phyloP scores from a whole-genome alignment of 345 rosid species.

The Corchorus capsularis region DNA sequence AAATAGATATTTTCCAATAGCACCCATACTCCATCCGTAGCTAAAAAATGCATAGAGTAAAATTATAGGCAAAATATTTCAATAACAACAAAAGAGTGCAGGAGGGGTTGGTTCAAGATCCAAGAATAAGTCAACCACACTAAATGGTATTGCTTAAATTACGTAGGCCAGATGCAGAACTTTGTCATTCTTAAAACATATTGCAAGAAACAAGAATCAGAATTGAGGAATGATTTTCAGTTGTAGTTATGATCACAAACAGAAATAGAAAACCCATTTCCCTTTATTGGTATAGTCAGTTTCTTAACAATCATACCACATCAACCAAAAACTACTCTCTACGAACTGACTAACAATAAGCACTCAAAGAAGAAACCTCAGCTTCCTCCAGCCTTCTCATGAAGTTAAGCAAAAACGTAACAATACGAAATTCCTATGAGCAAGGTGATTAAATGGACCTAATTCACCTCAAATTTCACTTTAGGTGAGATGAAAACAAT shows the following conservation, averaged over 20 bases:
- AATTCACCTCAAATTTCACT: background rate
- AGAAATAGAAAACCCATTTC: background rate
- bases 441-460: background rate
- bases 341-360: background rate
- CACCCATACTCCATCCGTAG: background rate
- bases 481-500: background rate
- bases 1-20: background rate
- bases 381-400: background rate
- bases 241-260: background rate
- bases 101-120: background rate
- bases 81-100: background rate
- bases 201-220: background rate
- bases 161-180: background rate
- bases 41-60: background rate
- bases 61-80: background rate
- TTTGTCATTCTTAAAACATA: background rate
- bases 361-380: background rate
- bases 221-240: background rate
- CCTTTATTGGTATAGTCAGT: background rate
- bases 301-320: background rate
- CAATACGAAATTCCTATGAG: constrained; percentile 3
- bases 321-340: background rate
- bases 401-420: background rate
- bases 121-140: background rate
- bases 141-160: background rate